These are phyloP conservation scores for Ophiosphaerella narmari DNA, from an alignment of 2,329 filamentous ascomycete species.

Conservation along the genomic window DNA sequence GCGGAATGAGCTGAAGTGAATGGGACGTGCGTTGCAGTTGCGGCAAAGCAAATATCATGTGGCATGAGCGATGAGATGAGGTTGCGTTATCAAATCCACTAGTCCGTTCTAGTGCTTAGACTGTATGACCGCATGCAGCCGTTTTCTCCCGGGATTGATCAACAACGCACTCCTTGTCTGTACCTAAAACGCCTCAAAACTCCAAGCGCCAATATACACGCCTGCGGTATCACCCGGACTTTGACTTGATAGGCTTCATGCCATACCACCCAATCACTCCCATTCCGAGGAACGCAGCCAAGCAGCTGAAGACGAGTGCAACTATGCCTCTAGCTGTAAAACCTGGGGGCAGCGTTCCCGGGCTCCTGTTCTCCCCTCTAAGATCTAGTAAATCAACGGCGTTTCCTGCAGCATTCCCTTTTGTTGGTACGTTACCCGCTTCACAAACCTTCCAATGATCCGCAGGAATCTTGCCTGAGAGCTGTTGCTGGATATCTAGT, in stretches of 20 bases:
- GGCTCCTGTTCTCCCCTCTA: slow-evolving; percentile 56
- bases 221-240: slow-evolving; percentile 3
- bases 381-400: slow-evolving; percentile 64
- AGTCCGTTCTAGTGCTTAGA: neutral
- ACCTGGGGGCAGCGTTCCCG: slow-evolving; percentile 64
- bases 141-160: no score
- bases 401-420: slow-evolving; percentile 78
- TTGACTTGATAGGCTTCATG: slow-evolving; percentile 41
- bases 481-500: slow-evolving; percentile 61
- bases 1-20: slow-evolving; percentile 13
- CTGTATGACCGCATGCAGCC: no score
- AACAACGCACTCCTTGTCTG: neutral
- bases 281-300: slow-evolving; percentile 72
- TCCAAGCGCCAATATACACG: neutral
- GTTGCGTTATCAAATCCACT: slow-evolving; percentile 7
- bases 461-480: slow-evolving; percentile 62
- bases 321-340: slow-evolving; percentile 74
- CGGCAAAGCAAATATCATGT: slow-evolving; percentile 18
- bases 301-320: slow-evolving; percentile 72
- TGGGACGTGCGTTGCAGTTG: slow-evolving; percentile 18
- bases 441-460: slow-evolving; percentile 66
- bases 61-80: slow-evolving; percentile 13
- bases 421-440: slow-evolving; percentile 54
- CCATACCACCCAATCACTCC: slow-evolving; percentile 71
- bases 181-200: neutral